Conservation (phyloP, 148 eudicot species). For the Amaranthus hypochondriacus region DNA sequence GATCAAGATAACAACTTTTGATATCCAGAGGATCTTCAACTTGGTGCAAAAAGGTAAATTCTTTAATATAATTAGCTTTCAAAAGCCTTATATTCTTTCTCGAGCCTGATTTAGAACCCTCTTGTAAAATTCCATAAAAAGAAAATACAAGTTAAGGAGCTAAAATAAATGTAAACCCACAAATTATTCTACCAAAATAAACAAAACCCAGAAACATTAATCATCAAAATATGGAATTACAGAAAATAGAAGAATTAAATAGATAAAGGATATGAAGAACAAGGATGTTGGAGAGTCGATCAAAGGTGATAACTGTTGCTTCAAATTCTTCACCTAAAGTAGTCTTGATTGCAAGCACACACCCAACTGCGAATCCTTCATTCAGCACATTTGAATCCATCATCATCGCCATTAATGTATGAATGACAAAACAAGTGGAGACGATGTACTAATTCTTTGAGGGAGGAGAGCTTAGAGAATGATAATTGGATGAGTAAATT, state of each 20-base stretch:
- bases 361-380: conserved; percentile 71
- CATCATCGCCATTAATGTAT: conserved; percentile 22
- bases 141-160: conserved; percentile 40
- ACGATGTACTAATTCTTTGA: no score
- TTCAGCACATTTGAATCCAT: conserved; percentile 20
- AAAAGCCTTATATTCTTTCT: conserved; percentile 69
- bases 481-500: no score
- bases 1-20: conserved; percentile 64
- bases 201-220: neutral
- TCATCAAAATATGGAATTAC: neutral
- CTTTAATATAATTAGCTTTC: conserved; percentile 75
- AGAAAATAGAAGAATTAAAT: neutral
- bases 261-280: conserved; percentile 82
- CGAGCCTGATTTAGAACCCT: conserved; percentile 59
- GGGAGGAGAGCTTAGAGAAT: no score
- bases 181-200: neutral
- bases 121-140: conserved; percentile 40
- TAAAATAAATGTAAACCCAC: conserved; percentile 10
- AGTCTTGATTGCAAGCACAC: conserved; percentile 76
- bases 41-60: conserved; percentile 62
- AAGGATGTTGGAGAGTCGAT: conserved; percentile 69
- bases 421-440: no score
- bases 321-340: conserved; percentile 90
- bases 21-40: conserved; percentile 76
- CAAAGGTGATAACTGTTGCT: conserved; percentile 76